Conservation (phyloP, 768 basidiomycete genomes). For the Pleurotus tuoliensis region DNA sequence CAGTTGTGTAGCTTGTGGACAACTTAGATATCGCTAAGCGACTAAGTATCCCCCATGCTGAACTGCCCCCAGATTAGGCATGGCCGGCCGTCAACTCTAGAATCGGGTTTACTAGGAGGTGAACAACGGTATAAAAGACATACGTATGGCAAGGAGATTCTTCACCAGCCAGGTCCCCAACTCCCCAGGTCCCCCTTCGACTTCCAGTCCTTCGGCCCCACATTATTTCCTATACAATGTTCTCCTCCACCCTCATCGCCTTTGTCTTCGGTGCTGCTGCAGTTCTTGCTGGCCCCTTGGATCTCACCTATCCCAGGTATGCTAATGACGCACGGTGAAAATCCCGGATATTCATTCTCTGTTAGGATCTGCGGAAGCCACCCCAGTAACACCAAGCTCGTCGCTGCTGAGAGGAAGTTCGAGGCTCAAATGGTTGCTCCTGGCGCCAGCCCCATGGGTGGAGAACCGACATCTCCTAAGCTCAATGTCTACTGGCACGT, state of each 20-base stretch:
- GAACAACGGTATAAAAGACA: neutral
- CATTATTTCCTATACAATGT: slow-evolving; percentile 17
- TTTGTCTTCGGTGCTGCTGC: slow-evolving; percentile 24
- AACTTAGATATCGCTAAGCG: slow-evolving; percentile 5
- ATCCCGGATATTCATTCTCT: neutral
- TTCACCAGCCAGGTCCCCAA: neutral
- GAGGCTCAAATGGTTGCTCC: slow-evolving; percentile 29
- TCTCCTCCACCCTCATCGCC: slow-evolving; percentile 21
- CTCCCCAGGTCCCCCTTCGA: slow-evolving; percentile 1
- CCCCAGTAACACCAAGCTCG: slow-evolving; percentile 31
- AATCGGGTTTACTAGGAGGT: neutral
- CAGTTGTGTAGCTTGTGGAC: slow-evolving; percentile 3
- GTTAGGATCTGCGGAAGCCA: slow-evolving; percentile 35
- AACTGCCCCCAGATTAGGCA: slow-evolving; percentile 2
- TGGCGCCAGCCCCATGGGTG: neutral
- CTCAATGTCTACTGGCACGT: slow-evolving; percentile 29
- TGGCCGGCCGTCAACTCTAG: neutral
- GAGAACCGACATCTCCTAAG: slow-evolving; percentile 9
- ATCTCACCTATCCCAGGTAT: slow-evolving; percentile 16
- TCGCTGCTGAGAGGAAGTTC: slow-evolving; percentile 38
- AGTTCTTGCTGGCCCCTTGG: slow-evolving; percentile 23
- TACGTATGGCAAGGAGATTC: neutral
- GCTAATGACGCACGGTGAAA: slow-evolving; percentile 10
- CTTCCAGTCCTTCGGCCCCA: neutral
- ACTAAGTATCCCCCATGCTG: slow-evolving; percentile 1